Evolutionary conservation across 2,329 filamentous ascomycete genomes (phyloP), one percentile per base, ranked within the genome.

Genomic region (Nannizzia gypsea): DNA sequence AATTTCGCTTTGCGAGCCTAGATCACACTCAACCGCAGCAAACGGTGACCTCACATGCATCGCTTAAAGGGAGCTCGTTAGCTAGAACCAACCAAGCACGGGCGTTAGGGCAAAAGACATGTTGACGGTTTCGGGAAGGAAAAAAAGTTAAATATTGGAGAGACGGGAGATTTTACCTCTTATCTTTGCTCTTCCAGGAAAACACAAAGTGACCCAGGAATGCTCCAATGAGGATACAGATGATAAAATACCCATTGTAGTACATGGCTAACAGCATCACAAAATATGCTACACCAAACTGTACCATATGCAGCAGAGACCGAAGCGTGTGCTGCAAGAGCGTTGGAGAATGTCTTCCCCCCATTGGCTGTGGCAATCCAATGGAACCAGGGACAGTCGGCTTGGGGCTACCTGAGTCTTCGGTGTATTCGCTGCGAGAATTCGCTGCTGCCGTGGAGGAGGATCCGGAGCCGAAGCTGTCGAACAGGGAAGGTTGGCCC

Each of bases 201-300:
- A 89, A 92, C 61, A 88, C 68, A 64, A 90, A 89, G 11, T 81
- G 78, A 15, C 89, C 89, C 3, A 91, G 60, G 64, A 83, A 89
- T 0, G 86, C 83, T 1, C 89, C 89, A 59, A 92, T 81, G 63
- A 92, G 82, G 70, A 93, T 89, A 65, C 84, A 89, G 61, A 92
- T 85, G 70, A 93, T 88, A 63, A 93, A 80, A 72, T 89, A 93
- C 8, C 85, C 81, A 61, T 85, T 84, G 71, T 79, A 85, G 64
- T 83, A 84, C 82, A 85, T 85, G 20, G 81, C 80, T 26, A 85
- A 68, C 59, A 79, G 73, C 89, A 93, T 92, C 67, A 92, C 72
- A 65, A 92, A 83, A 70, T 92, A 93, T 1, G 87, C 88, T 1
- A 90, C 80, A 0, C 83, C 83, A 67, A 92, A 89, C 65, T 88